Conservation (phyloP, 805 yeast species). For the Monosporozyma servazzii region DNA sequence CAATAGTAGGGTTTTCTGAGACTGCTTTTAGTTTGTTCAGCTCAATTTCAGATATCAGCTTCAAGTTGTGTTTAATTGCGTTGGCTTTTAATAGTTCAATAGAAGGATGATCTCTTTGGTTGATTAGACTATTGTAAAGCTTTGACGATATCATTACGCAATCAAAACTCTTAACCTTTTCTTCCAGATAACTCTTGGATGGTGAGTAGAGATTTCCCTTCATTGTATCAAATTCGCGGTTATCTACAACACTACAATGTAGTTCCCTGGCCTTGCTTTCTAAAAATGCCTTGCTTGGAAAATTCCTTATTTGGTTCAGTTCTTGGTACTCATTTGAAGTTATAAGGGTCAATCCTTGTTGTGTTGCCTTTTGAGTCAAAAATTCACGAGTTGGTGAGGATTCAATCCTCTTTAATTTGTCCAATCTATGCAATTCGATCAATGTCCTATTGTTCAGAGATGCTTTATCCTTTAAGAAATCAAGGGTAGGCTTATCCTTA, state of each 20-base stretch:
- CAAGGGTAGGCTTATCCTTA: not conserved
- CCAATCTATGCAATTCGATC: slow-evolving; percentile 8
- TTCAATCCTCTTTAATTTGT: not conserved
- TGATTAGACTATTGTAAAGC: not conserved
- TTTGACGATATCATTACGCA: not conserved
- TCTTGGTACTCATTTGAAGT: not conserved
- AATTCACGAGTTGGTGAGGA: slow-evolving; percentile 18
- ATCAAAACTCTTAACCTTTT: not conserved
- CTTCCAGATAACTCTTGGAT: not conserved
- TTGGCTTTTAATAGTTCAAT: slow-evolving; percentile 10
- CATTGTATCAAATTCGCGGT: not conserved
- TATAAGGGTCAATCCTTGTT: not conserved
- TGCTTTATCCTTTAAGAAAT: slow-evolving; percentile 1
- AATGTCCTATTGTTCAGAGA: slow-evolving; percentile 1
- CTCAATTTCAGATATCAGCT: slow-evolving; percentile 1
- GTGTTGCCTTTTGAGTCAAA: slow-evolving; percentile 16
- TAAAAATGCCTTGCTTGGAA: not conserved
- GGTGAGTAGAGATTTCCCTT: not conserved
- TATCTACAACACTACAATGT: not conserved
- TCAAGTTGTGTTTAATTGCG: slow-evolving; percentile 1
- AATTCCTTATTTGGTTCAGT: not conserved
- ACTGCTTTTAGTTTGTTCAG: slow-evolving; percentile 7
- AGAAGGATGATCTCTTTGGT: not conserved
- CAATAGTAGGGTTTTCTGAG: slow-evolving; percentile 9
- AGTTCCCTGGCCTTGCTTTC: not conserved